Percentiles rank a stretch among this genome's conserved stretches.
Conservation (phyloP, 164 flowering plant genomes). For the Nymphaea thermarum region DNA sequence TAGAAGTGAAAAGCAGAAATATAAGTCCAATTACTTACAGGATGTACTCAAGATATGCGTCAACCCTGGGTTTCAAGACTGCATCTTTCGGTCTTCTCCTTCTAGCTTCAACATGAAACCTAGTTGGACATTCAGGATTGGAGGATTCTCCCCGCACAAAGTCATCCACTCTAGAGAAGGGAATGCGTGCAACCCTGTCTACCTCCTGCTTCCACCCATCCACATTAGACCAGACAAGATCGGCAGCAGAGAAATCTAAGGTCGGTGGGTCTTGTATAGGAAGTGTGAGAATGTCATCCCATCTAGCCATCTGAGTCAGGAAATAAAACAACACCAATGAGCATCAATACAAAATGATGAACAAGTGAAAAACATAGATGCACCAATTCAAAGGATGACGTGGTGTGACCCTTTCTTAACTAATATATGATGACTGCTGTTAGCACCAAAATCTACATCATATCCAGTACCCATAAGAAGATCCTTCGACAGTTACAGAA, state of each 20-base stretch:
- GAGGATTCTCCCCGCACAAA: conserved; percentile 85
- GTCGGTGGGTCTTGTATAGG: conserved; percentile 86
- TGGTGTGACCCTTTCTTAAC: too few species aligned
- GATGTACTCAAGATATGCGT: conserved; percentile 88
- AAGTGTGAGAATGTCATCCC: conserved; percentile 84
- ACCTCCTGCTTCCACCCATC: conserved; percentile 87
- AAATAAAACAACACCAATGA: neutral
- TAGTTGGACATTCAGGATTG: conserved; percentile 78
- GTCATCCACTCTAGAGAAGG: conserved; percentile 87
- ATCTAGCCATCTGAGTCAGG: conserved; percentile 21
- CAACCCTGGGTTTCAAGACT: conserved; percentile 78
- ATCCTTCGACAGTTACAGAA: too few species aligned
- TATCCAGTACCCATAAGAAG: too few species aligned
- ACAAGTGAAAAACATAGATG: too few species aligned
- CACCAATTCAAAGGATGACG: too few species aligned
- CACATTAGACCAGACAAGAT: conserved; percentile 82
- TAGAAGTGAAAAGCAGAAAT: neutral
- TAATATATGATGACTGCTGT: too few species aligned
- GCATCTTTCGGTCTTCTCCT: conserved; percentile 40
- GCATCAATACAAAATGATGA: neutral
- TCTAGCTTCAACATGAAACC: conserved; percentile 95
- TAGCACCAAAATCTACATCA: too few species aligned
- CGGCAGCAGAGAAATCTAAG: conserved; percentile 67
- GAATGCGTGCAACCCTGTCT: conserved; percentile 80
- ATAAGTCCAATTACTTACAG: conserved; percentile 41